Conservation (phyloP, 257 asterid species). For the Capsicum baccatum region DNA sequence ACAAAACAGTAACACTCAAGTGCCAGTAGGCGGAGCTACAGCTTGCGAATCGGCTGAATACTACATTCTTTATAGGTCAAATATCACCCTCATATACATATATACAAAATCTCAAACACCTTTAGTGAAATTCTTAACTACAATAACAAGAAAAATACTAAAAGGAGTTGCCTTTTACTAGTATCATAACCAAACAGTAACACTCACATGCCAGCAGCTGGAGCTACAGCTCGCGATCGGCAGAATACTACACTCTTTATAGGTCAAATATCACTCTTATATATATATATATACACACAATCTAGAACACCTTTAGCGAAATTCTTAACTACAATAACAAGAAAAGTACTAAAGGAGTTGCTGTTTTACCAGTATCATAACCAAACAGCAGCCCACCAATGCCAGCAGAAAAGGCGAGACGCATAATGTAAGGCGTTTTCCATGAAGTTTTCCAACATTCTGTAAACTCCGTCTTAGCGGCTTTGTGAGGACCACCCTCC, state of each 20-base stretch:
- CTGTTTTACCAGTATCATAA: slow-evolving; percentile 63
- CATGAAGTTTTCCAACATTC: slow-evolving; percentile 73
- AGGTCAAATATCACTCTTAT: background rate
- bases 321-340: background rate
- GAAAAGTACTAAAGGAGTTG: background rate
- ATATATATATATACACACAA: background rate
- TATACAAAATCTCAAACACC: no score
- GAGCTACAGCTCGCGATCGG: background rate
- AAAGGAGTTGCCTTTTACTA: no score
- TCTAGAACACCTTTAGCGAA: background rate
- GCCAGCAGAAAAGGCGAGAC: slow-evolving; percentile 84
- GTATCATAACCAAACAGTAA: background rate
- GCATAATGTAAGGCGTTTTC: slow-evolving; percentile 71
- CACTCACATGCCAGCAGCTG: no score
- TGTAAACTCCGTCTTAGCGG: slow-evolving; percentile 65
- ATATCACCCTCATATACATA: no score
- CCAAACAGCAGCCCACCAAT: slow-evolving; percentile 85
- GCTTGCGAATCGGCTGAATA: no score
- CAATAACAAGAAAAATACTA: no score
- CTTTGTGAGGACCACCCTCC: slow-evolving; percentile 65
- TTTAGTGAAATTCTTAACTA: no score
- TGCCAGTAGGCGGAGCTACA: slow-evolving; percentile 54
- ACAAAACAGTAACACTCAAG: slow-evolving; percentile 80
- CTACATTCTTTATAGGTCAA: no score
- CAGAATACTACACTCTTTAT: background rate